Base-by-base conservation (phyloP, 768 basidiomycete species). In the Tylopilus rubrobrunneus region DNA sequence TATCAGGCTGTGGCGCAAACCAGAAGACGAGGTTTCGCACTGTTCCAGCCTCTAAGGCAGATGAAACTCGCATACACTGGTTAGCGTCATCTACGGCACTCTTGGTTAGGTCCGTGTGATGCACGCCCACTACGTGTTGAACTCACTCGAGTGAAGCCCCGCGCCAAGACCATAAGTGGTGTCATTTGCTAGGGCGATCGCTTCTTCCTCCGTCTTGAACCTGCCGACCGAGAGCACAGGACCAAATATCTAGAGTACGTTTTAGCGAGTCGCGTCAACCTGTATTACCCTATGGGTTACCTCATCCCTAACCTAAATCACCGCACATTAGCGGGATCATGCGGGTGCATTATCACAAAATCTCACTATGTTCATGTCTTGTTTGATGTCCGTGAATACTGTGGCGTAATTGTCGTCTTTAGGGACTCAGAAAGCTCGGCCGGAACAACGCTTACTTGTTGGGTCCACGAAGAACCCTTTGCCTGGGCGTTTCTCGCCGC, bases 381-480 rank as follows among this genome's bases (percentile, higher is more conserved):
- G 75, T 43, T 70, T 83, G 61, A 93, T 82, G 59, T 93, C 83
- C 31, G 85, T 83, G 68, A 98, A 90, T 66, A 98, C 91, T 91
- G 51, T 28, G 34, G 45, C 19, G 48, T 31, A 56, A 42, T 42
- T 55, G 49, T 53, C 40, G 52, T 50, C 31, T 48, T 33, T 40
- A 45, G 44, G 42, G 37, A 48, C 41, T 15, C 43, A 52, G 48
- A 53, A 4, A 59, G 47, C 34, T 37, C 53, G 40, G 37, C 12
- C 31, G 44, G 45, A 62, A 41, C 41, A 56, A 46, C 25, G 64
- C 87, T 68, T 61, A 91, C 90, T 84, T 0, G 95, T 97, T 29
- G 96, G 92, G 65, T 94, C 85, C 41, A 97, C 84, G 68, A 80
- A 98, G 71, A 78, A 98, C 7, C 96, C 96, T 65, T 89, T 89